Conservation (phyloP, 2,329 filamentous ascomycete species). For the Pezicula carpinea region DNA sequence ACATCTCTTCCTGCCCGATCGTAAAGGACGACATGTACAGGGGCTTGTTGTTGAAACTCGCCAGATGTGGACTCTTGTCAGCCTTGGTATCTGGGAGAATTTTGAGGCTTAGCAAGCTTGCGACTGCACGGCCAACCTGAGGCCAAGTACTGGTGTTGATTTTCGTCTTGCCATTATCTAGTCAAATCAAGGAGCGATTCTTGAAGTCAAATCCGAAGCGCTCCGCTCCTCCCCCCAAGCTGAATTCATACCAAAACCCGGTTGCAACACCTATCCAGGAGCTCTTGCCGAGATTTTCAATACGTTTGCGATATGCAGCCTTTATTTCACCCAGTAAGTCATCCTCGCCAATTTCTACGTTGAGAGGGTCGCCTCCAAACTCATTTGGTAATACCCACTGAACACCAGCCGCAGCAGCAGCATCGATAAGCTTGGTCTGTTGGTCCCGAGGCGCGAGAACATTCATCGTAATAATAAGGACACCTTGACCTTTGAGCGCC, state of each 20-base stretch:
- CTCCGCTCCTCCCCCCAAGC: constrained; percentile 31
- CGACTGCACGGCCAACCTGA: constrained; percentile 50
- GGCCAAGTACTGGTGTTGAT: constrained; percentile 42
- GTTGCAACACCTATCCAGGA: constrained; percentile 36
- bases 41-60: constrained; percentile 34
- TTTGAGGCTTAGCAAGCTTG: constrained; percentile 39
- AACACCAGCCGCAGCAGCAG: constrained; percentile 50
- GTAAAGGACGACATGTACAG: constrained; percentile 41
- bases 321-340: constrained; percentile 6
- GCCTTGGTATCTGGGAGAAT: constrained; percentile 27
- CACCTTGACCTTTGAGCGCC: constrained; percentile 49
- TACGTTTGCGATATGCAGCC: constrained; percentile 24
- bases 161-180: constrained; percentile 44
- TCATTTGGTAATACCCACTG: constrained; percentile 51
- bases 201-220: constrained; percentile 46
- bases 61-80: constrained; percentile 30
- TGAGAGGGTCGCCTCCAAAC: constrained; percentile 28
- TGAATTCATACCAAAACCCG: constrained; percentile 52
- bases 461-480: constrained; percentile 50
- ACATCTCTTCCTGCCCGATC: constrained; percentile 46
- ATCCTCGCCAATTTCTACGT: constrained; percentile 24
- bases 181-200: constrained; percentile 38
- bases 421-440: constrained; percentile 44
- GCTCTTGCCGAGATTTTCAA: constrained; percentile 33
- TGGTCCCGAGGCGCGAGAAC: constrained; percentile 37